Base-by-base conservation (phyloP, 345 rosid genomes). In the Cardamine chenopodiifolia region DNA sequence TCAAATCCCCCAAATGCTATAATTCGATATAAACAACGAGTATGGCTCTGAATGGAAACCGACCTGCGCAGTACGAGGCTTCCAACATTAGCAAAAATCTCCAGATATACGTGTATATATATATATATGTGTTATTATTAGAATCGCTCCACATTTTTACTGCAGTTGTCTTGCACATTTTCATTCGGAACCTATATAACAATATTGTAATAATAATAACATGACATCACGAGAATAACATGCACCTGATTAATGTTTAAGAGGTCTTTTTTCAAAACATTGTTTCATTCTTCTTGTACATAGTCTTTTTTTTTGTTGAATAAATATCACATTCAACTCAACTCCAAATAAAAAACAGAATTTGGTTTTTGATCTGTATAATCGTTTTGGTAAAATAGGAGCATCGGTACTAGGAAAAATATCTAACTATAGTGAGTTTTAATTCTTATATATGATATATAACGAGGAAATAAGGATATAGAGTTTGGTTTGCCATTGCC, bases 1-100 rank as follows among this genome's bases (percentile, higher is more conserved):
- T 68, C 52, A 44, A 61, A 71, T n/a, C 49, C 8, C 2, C 60
- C 39, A 60, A 60, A 50, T 49, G 22, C 3, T 7, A 61, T 25
- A 13, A 39, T 37, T 50, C 62, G 22, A 72, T 14, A 62, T 62
- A 31, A 20, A 25, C 20, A 28, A 71, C 18, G 18, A 23, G 1
- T 25, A 25, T 25, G 1, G 26, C 3, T 25, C 26, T 25, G 26
- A 25, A 25, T 25, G 1, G 3, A 25, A 25, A 25, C 26, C 26
- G 26, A 25, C 3, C 26, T 3, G 1, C 26, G 3, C 26, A 26
- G 0, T 26, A 2, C 4, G 4, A 26, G 0, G 28, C 28, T 26
- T 26, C 28, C 4, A 26, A 26, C 4, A 3, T 26, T 26, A 26
- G 3, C 28, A 26, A 26, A 26, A 26, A 3, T 26, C 4, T 2